These are phyloP conservation scores for Coniferiporia weirii DNA, from an alignment of 1,284 basidiomycete genomes.

Conservation along the genomic window DNA sequence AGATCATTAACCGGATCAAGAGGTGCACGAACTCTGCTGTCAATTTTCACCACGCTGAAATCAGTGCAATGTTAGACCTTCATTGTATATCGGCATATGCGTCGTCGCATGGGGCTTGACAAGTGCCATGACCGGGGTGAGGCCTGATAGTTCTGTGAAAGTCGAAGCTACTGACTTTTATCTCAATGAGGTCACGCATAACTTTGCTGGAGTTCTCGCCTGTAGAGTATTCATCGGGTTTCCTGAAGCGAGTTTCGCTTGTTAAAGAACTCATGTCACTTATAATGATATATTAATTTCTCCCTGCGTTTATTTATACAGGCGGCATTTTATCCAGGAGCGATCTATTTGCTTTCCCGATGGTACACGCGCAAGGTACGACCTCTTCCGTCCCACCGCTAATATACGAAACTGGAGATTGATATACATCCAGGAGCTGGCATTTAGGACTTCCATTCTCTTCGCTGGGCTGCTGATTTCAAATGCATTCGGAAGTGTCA, in stretches of 20 bases:
- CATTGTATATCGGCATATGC: slow-evolving; percentile 24
- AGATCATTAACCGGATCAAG: slow-evolving; percentile 50
- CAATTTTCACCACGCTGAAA: neutral
- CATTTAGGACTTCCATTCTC: slow-evolving; percentile 35
- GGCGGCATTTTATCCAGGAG: slow-evolving; percentile 23
- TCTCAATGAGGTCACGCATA: slow-evolving; percentile 20
- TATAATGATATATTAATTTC: neutral
- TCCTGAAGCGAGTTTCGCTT: slow-evolving; percentile 18
- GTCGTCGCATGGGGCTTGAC: slow-evolving; percentile 25
- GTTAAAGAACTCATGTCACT: neutral
- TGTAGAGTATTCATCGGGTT: slow-evolving; percentile 25
- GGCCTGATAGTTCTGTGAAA: neutral
- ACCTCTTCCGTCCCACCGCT: neutral
- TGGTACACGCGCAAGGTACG: slow-evolving; percentile 23
- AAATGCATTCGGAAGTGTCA: slow-evolving; percentile 37
- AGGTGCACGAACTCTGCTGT: slow-evolving; percentile 29
- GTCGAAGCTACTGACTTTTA: neutral
- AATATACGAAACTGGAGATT: neutral
- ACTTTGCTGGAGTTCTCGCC: slow-evolving; percentile 23
- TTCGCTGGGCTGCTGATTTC: slow-evolving; percentile 36
- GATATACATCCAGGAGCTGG: slow-evolving; percentile 22
- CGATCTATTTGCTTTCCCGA: slow-evolving; percentile 21
- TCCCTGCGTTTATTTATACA: neutral
- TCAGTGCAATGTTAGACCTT: slow-evolving; percentile 17
- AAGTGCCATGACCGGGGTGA: slow-evolving; percentile 22